phyloP scores from a whole-genome alignment of 148 eudicot species.

The Rhododendron williamsianum region DNA sequence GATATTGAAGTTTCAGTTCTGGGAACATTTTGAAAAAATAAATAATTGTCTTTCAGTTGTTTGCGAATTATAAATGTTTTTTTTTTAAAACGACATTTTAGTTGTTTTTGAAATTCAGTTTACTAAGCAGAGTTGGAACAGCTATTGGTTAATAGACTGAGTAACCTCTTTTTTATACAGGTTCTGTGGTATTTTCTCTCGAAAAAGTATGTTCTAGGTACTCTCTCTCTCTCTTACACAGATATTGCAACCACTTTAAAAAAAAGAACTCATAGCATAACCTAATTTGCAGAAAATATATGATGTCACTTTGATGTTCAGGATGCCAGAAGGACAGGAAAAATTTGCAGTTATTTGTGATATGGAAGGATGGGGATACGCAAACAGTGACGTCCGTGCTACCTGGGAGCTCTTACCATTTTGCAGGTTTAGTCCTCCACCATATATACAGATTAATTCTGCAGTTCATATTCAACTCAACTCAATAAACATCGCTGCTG shows the following conservation, averaged over 20 bases:
- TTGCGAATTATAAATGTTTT: not conserved
- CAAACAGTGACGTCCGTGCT: slow-evolving; percentile 65
- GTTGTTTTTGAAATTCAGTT: not conserved
- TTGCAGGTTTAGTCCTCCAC: slow-evolving; percentile 49
- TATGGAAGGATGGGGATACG: slow-evolving; percentile 76
- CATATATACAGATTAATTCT: not conserved
- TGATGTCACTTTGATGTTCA: slow-evolving; percentile 14
- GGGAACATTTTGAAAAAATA: not conserved
- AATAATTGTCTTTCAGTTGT: not conserved
- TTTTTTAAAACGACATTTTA: not conserved
- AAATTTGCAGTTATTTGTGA: slow-evolving; percentile 59
- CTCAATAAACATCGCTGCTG: not conserved
- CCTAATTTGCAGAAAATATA: not conserved
- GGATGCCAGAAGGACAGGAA: slow-evolving; percentile 69
- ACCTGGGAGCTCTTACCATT: slow-evolving; percentile 58
- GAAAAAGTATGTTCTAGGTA: slow-evolving; percentile 75
- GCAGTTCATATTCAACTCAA: not conserved
- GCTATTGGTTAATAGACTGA: not conserved
- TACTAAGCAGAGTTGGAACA: not conserved
- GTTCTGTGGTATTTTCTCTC: slow-evolving; percentile 41
- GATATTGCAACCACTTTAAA: not conserved
- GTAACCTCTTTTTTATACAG: not conserved
- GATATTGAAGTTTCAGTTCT: not conserved
- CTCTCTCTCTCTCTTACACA: not conserved
- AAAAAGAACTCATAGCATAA: not conserved